Percentiles rank a stretch among this genome's conserved stretches.
Evolutionary conservation across 176 grass and related monocot genomes (phyloP).

Genomic region (Tillandsia fasciculata): DNA sequence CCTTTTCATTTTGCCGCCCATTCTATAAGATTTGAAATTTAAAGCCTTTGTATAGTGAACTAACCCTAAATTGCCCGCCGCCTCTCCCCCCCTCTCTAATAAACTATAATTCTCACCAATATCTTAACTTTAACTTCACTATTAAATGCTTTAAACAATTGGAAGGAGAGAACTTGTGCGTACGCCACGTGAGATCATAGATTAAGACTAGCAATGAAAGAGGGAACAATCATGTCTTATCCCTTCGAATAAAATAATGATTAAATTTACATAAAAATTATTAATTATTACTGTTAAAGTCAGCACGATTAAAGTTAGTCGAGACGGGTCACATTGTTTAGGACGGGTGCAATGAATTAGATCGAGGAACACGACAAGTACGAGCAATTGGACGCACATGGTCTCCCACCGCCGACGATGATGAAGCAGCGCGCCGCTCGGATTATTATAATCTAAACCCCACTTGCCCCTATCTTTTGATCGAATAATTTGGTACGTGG

Average conservation of each 20-base stretch:
- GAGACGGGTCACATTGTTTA: background rate
- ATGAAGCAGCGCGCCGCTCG: slow-evolving; percentile 45
- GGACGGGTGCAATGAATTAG: background rate
- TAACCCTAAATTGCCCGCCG: too few species aligned
- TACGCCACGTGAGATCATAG: background rate
- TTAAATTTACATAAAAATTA: slow-evolving; percentile 12
- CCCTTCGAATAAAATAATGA: slow-evolving; percentile 16
- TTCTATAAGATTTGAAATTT: too few species aligned
- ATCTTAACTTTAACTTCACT: too few species aligned
- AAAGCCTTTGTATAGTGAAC: too few species aligned
- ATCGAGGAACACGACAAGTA: slow-evolving; percentile 19
- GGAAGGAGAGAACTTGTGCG: background rate
- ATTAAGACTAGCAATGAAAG: background rate
- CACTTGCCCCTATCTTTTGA: slow-evolving; percentile 19
- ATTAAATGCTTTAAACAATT: too few species aligned
- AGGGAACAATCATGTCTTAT: slow-evolving; percentile 18
- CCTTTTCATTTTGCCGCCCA: too few species aligned
- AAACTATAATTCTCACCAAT: too few species aligned
- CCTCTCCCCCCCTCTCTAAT: too few species aligned
- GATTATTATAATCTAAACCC: slow-evolving; percentile 33
- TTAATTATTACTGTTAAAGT: slow-evolving; percentile 33
- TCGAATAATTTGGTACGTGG: slow-evolving; percentile 1
- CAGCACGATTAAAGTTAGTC: slow-evolving; percentile 8
- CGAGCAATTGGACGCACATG: slow-evolving; percentile 33
- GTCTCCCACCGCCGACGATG: background rate